A percentile compares a stretch with the other conserved stretches of the same genome.
Evolutionary conservation across 371 early-diverging fungal genomes (phyloP).

Genomic region (Massospora cicadina): DNA sequence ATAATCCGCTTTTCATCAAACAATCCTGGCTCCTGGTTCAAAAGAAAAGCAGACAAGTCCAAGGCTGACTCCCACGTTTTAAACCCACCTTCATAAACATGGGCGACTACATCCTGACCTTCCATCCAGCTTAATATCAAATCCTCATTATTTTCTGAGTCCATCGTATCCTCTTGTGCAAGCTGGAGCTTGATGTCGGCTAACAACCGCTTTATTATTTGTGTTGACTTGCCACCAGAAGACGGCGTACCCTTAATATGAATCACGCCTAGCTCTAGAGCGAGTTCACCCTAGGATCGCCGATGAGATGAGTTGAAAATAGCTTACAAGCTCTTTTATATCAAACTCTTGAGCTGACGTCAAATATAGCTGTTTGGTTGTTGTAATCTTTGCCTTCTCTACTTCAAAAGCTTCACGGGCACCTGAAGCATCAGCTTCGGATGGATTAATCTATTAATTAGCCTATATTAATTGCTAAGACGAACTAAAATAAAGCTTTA

Average conservation of each 20-base stretch:
- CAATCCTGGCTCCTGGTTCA: conserved; percentile 21
- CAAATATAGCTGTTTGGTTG: not conserved
- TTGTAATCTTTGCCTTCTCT: not conserved
- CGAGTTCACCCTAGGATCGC: not conserved
- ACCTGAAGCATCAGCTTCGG: not conserved
- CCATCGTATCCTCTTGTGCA: conserved; percentile 38
- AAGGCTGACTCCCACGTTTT: conserved; percentile 92
- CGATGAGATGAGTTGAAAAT: not conserved
- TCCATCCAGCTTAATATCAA: conserved; percentile 32
- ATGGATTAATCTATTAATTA: not conserved
- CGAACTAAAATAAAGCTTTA: not conserved
- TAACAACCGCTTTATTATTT: conserved; percentile 33
- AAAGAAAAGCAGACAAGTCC: conserved; percentile 57
- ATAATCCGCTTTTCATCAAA: conserved; percentile 33
- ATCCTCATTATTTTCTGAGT: not conserved
- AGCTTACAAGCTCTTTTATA: not conserved
- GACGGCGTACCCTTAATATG: not conserved
- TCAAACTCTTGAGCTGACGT: not conserved
- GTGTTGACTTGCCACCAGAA: not conserved
- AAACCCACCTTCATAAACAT: conserved; percentile 85
- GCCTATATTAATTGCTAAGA: not conserved
- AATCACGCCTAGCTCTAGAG: not conserved
- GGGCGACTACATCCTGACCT: conserved; percentile 56
- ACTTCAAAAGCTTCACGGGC: not conserved
- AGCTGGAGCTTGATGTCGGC: conserved; percentile 70